Base-by-base conservation (phyloP, 352 stramenopile species). In the Pythium phragmitis region DNA sequence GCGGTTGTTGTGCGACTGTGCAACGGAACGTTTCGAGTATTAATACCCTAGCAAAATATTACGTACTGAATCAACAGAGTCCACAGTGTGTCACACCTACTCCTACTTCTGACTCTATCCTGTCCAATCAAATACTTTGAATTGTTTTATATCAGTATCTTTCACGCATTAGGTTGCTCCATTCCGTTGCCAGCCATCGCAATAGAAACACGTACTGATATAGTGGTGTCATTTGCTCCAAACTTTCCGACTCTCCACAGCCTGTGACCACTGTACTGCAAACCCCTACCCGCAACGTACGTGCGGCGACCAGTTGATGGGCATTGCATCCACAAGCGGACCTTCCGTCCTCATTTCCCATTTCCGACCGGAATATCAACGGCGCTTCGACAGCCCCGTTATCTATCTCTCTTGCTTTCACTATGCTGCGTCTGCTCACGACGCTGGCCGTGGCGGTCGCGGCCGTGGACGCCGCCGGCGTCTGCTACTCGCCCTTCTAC, bases 401-500 rank as follows among this genome's bases (percentile, higher is more conserved):
- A 19, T 51, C 26, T 41, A 19, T 19, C 45, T 30, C 26, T 30
- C 26, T 30, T 17, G 36, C 36, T 50, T 26, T 52, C 21, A 36
- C 14, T 14, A 65, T 65, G 57, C 36, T 65, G 11, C 47, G 57
- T 28, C 21, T 57, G 14, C 47, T 65, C 12, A 34, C 47, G 28
- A 28, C 36, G 6, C 12, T 56, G 21, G 37, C 37, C 2, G 47
- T 43, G 17, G 60, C 21, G 13, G 36, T 53, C 28, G 33, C 54
- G 43, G 63, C 55, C 21, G 52, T 39, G 23, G 46, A 53, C 26
- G 55, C 63, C 42, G 64, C 63, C 21, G 78, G 82, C 52, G 60
- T 83, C 2, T 86, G 75, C 75, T 91, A 89, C 72, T 77, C 73
- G 45, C 80, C 82, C 64, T 89, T 81, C 76, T 75, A 82, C 71